Evolutionary conservation across 1,284 basidiomycete genomes (phyloP).

Genomic region (Pholiota adiposa): DNA sequence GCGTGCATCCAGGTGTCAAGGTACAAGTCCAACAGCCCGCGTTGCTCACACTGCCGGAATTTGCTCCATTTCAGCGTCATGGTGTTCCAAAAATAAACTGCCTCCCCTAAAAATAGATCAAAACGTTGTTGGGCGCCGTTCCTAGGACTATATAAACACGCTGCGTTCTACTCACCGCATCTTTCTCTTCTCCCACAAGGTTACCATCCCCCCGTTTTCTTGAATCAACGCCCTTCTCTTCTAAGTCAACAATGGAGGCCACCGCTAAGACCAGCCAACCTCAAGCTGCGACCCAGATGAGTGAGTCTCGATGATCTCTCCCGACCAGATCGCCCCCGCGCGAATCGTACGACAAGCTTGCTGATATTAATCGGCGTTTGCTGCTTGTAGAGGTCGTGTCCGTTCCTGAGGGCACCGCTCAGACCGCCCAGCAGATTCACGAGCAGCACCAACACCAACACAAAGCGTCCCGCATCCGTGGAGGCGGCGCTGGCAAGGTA

Average conservation of each 20-base stretch:
- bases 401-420: conserved; percentile 30
- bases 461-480: conserved; percentile 58
- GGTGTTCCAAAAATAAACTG: background rate
- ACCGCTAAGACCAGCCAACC: conserved; percentile 52
- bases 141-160: conserved; percentile 15
- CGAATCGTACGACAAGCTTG: conserved; percentile 4
- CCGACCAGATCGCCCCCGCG: background rate
- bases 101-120: conserved; percentile 17
- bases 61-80: background rate
- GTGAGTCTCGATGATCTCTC: conserved; percentile 37
- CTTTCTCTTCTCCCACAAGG: conserved; percentile 9
- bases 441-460: conserved; percentile 29
- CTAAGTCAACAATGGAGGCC: conserved; percentile 24
- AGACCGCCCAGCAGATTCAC: conserved; percentile 31
- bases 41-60: background rate
- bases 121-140: conserved; percentile 15
- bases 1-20: background rate
- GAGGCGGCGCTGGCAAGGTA: conserved; percentile 66
- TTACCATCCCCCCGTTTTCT: conserved; percentile 4
- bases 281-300: conserved; percentile 55
- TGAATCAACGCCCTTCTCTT: background rate
- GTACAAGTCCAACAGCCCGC: background rate
- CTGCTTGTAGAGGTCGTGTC: conserved; percentile 41
- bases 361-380: background rate
- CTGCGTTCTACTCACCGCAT: conserved; percentile 7